These are phyloP conservation scores for Clavariopsis aquatica DNA, from an alignment of 495 filamentous ascomycete genomes.

Conservation along the genomic window DNA sequence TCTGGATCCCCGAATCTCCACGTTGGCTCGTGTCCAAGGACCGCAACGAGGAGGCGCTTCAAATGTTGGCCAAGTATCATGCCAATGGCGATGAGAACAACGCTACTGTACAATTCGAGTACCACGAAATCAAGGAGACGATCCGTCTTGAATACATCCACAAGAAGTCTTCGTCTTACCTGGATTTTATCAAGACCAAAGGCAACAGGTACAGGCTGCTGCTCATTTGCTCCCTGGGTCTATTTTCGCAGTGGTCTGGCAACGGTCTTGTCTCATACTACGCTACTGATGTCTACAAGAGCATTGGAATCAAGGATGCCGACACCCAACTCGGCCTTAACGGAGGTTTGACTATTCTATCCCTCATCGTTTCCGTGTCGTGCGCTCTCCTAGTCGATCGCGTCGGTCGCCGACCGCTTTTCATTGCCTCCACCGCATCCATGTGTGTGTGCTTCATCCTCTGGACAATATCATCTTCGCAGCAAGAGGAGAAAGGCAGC, in stretches of 20 bases:
- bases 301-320: constrained; percentile 40
- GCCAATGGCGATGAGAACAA: constrained; percentile 46
- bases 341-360: constrained; percentile 33
- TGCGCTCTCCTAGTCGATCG: constrained; percentile 36
- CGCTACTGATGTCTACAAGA: constrained; percentile 38
- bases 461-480: constrained; percentile 40
- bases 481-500: constrained; percentile 33
- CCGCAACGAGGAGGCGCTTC: constrained; percentile 40
- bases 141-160: constrained; percentile 46
- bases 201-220: constrained; percentile 55
- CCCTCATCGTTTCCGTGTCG: constrained; percentile 34
- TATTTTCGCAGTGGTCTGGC: constrained; percentile 35
- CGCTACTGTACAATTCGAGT: constrained; percentile 51
- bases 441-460: constrained; percentile 36
- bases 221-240: constrained; percentile 30
- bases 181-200: constrained; percentile 65
- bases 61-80: constrained; percentile 45
- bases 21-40: constrained; percentile 39
- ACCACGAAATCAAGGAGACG: constrained; percentile 45
- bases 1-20: constrained; percentile 42
- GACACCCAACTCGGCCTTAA: constrained; percentile 36
- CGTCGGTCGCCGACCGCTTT: constrained; percentile 37
- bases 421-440: constrained; percentile 27
- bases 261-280: constrained; percentile 39
- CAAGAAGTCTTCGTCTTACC: constrained; percentile 45